phyloP scores from a whole-genome alignment of 805 yeast species.

The Metschnikowia similis region DNA sequence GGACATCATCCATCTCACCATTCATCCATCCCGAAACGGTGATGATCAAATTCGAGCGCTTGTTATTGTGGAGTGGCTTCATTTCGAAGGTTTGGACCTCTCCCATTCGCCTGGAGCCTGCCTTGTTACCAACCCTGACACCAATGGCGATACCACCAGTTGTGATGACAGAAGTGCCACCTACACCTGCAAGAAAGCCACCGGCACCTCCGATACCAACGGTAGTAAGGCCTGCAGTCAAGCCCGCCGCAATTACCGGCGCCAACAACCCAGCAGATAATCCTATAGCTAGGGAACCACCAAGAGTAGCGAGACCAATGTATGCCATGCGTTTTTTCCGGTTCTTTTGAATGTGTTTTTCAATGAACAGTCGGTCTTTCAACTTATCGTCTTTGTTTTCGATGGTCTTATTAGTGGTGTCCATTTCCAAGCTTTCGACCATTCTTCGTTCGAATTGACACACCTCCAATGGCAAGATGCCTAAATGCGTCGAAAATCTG shows the following conservation, averaged over 20 bases:
- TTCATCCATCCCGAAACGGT: conserved; percentile 98
- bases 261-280: conserved; percentile 93
- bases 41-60: conserved; percentile 77
- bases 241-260: conserved; percentile 97
- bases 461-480: conserved; percentile 61
- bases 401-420: conserved; percentile 42
- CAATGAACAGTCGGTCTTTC: conserved; percentile 74
- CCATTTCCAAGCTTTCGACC: conserved; percentile 86
- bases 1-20: conserved; percentile 89
- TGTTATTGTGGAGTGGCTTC: conserved; percentile 86
- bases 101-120: conserved; percentile 84
- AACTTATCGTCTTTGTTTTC: conserved; percentile 70
- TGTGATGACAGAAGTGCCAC: conserved; percentile 92
- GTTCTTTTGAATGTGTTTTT: conserved; percentile 63
- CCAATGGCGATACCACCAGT: conserved; percentile 90
- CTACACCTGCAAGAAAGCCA: conserved; percentile 91
- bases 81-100: conserved; percentile 92
- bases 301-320: conserved; percentile 92
- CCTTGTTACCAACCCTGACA: conserved; percentile 78
- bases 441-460: conserved; percentile 86
- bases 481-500: conserved; percentile 59
- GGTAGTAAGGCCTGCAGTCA: conserved; percentile 95
- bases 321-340: conserved; percentile 69
- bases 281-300: conserved; percentile 93
- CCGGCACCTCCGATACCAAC: conserved; percentile 93